Conservation (phyloP, 2,329 filamentous ascomycete genomes). For the Eutypa lata region DNA sequence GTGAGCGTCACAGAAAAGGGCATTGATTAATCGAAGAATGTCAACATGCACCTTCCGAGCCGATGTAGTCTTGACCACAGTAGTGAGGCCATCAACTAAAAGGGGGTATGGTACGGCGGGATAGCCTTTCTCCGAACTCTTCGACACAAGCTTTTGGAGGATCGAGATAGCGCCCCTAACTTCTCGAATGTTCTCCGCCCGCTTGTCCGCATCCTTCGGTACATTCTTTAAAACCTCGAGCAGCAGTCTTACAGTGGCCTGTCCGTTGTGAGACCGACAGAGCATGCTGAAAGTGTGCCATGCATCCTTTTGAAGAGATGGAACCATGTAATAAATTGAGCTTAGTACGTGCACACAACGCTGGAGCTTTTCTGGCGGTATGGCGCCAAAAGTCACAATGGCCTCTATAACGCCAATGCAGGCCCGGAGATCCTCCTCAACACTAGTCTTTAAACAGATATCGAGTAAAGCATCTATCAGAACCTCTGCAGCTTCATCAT, state of each 20-base stretch:
- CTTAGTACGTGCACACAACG: constrained; percentile 69
- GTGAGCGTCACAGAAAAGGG: constrained; percentile 50
- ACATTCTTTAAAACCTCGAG: constrained; percentile 58
- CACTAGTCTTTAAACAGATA: constrained; percentile 67
- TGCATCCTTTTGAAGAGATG: constrained; percentile 56
- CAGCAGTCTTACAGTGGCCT: constrained; percentile 63
- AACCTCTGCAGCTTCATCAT: constrained; percentile 57
- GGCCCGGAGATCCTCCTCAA: constrained; percentile 61
- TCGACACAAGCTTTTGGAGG: constrained; percentile 59
- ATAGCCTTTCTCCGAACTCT: constrained; percentile 57
- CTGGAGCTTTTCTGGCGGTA: constrained; percentile 61
- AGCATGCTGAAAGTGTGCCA: constrained; percentile 71
- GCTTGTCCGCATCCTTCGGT: constrained; percentile 40
- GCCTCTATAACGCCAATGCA: constrained; percentile 68
- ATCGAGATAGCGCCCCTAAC: constrained; percentile 62
- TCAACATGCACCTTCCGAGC: constrained; percentile 44
- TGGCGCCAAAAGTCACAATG: constrained; percentile 68
- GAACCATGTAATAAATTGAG: constrained; percentile 67
- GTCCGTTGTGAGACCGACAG: constrained; percentile 70
- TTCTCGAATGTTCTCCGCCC: constrained; percentile 52
- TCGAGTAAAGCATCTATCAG: constrained; percentile 61
- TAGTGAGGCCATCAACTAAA: constrained; percentile 55
- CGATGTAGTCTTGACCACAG: constrained; percentile 42
- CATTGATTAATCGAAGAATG: constrained; percentile 52
- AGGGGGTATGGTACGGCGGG: constrained; percentile 57